Percentiles rank a stretch among this genome's conserved stretches.
Evolutionary conservation across 108 stramenopile genomes (phyloP).

Genomic region (Nannochloropsis oceanica): DNA sequence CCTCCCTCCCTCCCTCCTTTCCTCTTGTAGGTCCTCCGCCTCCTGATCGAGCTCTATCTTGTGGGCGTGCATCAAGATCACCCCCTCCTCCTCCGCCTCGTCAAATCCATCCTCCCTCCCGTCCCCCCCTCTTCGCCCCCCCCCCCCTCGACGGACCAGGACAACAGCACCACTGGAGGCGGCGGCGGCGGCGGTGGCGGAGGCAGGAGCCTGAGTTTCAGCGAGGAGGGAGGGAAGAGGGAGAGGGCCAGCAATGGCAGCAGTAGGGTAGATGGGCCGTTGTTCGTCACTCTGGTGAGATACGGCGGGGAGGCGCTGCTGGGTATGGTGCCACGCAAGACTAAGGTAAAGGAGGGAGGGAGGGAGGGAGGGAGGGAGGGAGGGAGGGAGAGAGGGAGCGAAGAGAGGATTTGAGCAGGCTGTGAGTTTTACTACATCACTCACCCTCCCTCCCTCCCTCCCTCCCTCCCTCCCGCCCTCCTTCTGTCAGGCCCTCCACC

Average conservation of each 20-base stretch:
- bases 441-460: background rate
- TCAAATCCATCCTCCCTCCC: background rate
- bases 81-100: constrained; percentile 1
- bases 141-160: background rate
- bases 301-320: background rate
- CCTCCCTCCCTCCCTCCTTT: background rate
- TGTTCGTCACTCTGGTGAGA: background rate
- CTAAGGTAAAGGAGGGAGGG: background rate
- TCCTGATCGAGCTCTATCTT: constrained; percentile 21
- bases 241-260: background rate
- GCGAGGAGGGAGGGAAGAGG: background rate
- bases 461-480: background rate
- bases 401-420: background rate
- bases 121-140: background rate
- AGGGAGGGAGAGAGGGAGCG: background rate
- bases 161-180: background rate
- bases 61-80: constrained; percentile 11
- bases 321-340: background rate
- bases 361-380: background rate
- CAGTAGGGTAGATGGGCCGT: background rate
- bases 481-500: background rate
- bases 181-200: background rate
- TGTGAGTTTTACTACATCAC: background rate
- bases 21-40: background rate
- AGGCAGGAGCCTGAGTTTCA: background rate